Evolutionary conservation across 1,284 basidiomycete genomes (phyloP).

Genomic region (Dichomitus squalens): DNA sequence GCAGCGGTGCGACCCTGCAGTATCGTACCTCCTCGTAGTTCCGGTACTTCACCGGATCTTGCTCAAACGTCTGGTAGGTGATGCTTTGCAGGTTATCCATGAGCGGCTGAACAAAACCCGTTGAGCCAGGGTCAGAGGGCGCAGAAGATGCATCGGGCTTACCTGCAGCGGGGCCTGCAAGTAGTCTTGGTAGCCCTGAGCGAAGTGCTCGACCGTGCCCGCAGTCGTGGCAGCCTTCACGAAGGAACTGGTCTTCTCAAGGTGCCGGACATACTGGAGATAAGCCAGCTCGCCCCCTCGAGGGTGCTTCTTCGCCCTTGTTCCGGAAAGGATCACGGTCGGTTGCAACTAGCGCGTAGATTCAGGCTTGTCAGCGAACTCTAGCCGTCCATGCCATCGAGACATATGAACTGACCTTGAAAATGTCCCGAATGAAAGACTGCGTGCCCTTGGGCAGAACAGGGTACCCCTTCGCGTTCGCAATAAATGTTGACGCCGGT

Average conservation of each 20-base stretch:
- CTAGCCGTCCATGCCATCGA: not conserved
- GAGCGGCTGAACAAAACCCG: conserved; percentile 63
- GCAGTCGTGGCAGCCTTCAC: conserved; percentile 58
- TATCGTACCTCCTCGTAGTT: conserved; percentile 87
- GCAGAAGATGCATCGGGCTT: conserved; percentile 7
- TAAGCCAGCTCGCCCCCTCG: conserved; percentile 88
- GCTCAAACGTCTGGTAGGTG: conserved; percentile 97
- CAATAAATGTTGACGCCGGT: conserved; percentile 90
- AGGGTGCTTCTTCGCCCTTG: conserved; percentile 62
- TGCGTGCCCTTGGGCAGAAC: conserved; percentile 94
- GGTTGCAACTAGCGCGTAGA: conserved; percentile 70
- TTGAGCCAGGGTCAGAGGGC: not conserved
- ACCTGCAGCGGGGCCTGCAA: conserved; percentile 94
- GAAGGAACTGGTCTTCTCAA: conserved; percentile 75
- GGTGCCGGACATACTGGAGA: conserved; percentile 85
- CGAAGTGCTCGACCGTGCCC: conserved; percentile 86
- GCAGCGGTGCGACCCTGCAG: not conserved
- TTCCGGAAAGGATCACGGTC: conserved; percentile 79
- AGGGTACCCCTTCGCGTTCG: conserved; percentile 96
- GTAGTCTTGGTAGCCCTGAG: conserved; percentile 93
- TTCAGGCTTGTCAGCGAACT: not conserved
- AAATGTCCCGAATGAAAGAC: conserved; percentile 83
- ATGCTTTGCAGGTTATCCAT: conserved; percentile 96
- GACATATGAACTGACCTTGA: conserved; percentile 62
- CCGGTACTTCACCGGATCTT: conserved; percentile 95